Evolutionary conservation across 495 filamentous ascomycete genomes (phyloP).

Genomic region (Podospora fimiseda): DNA sequence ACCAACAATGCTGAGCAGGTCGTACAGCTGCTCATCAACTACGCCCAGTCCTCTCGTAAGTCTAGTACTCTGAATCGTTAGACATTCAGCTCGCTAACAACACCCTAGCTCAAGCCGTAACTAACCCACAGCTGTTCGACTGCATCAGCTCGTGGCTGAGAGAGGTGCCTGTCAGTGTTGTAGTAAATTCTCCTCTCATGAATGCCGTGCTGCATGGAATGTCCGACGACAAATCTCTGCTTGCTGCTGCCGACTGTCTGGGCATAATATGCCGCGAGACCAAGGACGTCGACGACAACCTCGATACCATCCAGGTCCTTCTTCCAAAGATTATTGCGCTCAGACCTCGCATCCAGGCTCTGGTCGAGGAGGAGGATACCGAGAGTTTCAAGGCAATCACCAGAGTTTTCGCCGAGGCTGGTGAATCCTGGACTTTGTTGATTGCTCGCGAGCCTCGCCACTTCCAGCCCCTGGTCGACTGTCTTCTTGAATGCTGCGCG

Average conservation of each 20-base stretch:
- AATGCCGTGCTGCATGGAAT: constrained; percentile 73
- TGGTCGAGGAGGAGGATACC: constrained; percentile 74
- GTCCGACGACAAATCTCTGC: constrained; percentile 67
- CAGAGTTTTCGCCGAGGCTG: constrained; percentile 84
- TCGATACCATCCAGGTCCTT: constrained; percentile 73
- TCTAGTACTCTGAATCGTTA: constrained; percentile 6
- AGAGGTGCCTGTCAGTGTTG: constrained; percentile 75
- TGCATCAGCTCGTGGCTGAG: constrained; percentile 95
- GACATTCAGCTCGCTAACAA: constrained; percentile 1
- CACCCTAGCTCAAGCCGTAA: constrained; percentile 54
- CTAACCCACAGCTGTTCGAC: constrained; percentile 84
- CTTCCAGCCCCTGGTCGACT: constrained; percentile 83
- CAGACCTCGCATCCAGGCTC: constrained; percentile 65
- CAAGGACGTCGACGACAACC: constrained; percentile 81
- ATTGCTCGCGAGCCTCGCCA: constrained; percentile 75
- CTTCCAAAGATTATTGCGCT: constrained; percentile 77
- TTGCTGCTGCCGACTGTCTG: constrained; percentile 87
- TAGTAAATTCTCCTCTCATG: constrained; percentile 81
- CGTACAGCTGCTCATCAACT: constrained; percentile 75
- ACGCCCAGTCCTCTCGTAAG: constrained; percentile 84
- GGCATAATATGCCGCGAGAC: constrained; percentile 90
- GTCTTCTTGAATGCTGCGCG: constrained; percentile 81
- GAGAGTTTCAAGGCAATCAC: constrained; percentile 86
- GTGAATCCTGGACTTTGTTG: constrained; percentile 86
- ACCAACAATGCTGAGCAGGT: constrained; percentile 85